A percentile compares a stretch with the other conserved stretches of the same genome.
phyloP scores from a whole-genome alignment of 345 rosid species.

The Cardamine chenopodiifolia region DNA sequence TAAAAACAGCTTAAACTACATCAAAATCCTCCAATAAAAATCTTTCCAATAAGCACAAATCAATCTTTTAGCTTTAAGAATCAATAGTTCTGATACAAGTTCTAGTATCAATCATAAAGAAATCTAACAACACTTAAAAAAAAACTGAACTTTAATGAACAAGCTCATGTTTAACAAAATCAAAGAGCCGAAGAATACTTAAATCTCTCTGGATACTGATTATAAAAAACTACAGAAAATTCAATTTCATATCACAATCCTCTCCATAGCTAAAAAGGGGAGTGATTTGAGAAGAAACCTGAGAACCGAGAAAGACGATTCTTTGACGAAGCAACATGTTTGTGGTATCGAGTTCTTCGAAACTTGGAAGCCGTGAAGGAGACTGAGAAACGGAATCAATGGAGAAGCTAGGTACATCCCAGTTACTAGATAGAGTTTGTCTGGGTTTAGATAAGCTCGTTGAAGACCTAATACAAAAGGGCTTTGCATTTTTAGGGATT shows the following conservation, averaged over 20 bases:
- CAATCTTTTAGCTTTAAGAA: neutral
- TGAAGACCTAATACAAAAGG: conserved; percentile 50
- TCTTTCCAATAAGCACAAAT: neutral
- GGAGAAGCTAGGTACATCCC: conserved; percentile 59
- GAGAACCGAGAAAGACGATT: conserved; percentile 80
- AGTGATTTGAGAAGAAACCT: conserved; percentile 49
- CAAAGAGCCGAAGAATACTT: neutral
- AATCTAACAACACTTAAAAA: neutral
- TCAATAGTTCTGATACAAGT: neutral
- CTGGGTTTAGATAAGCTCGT: conserved; percentile 40
- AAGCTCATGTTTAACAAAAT: neutral
- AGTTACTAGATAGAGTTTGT: conserved; percentile 61
- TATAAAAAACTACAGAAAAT: neutral
- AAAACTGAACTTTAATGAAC: neutral
- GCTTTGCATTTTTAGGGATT: conserved; percentile 33
- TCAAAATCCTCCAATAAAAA: neutral
- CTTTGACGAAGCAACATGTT: conserved; percentile 95
- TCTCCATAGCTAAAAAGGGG: no score
- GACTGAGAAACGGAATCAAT: conserved; percentile 44
- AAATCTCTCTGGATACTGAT: neutral
- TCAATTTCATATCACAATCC: no score
- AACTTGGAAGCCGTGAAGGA: conserved; percentile 61
- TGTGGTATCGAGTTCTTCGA: conserved; percentile 84
- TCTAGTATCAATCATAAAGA: neutral
- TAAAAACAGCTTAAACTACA: conserved; percentile 18